Conservation (phyloP, 345 rosid species). For the Brassica incana region DNA sequence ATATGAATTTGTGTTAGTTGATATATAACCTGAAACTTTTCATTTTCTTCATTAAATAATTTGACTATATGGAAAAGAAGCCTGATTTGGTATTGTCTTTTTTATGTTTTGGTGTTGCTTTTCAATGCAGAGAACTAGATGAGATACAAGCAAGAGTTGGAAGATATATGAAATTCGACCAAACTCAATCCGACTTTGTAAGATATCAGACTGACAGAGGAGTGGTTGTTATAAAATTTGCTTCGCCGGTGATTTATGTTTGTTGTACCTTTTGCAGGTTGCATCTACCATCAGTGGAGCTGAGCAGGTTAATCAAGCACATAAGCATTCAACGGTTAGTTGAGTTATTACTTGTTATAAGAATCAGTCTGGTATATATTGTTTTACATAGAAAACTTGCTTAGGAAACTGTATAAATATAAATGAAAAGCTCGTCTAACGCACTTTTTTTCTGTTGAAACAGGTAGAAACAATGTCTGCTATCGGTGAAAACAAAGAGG, state of each 20-base stretch:
- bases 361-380: not conserved
- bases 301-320: conserved; percentile 46
- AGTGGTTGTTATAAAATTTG: conserved; percentile 17
- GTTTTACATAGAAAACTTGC: not conserved
- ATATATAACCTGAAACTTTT: conserved; percentile 5
- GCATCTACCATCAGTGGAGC: conserved; percentile 41
- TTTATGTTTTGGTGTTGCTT: conserved; percentile 24
- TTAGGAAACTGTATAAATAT: not conserved
- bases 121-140: conserved; percentile 68
- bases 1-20: conserved; percentile 15
- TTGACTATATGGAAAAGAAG: conserved; percentile 1
- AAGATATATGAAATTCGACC: conserved; percentile 45
- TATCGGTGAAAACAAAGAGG: conserved; percentile 46
- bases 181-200: conserved; percentile 49
- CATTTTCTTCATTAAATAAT: not conserved
- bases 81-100: conserved; percentile 13
- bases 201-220: conserved; percentile 43
- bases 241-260: conserved; percentile 23
- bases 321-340: conserved; percentile 36
- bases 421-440: conserved; percentile 10
- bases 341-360: conserved; percentile 3
- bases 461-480: conserved; percentile 58
- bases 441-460: conserved; percentile 9
- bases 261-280: conserved; percentile 48
- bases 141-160: conserved; percentile 54